A percentile compares a stretch with the other conserved stretches of the same genome.
Evolutionary conservation across 768 basidiomycete species (phyloP).

Genomic region (Suillus variegatus): DNA sequence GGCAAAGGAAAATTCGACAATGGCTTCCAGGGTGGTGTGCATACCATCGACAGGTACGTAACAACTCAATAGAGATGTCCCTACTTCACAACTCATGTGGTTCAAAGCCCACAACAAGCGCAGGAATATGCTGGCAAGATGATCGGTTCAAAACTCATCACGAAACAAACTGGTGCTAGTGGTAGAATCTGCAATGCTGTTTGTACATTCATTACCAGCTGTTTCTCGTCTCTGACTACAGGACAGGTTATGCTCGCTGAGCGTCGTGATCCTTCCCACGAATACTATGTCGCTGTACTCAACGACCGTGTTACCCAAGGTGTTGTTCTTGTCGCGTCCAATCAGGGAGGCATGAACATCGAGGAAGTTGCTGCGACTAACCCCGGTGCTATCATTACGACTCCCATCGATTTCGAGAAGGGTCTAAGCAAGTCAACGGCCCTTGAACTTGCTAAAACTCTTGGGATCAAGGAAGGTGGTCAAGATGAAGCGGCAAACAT

Average conservation of each 20-base stretch:
- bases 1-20: slow-evolving; percentile 97
- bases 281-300: slow-evolving; percentile 96
- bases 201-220: slow-evolving; percentile 29
- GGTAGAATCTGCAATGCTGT: slow-evolving; percentile 97
- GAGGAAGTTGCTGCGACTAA: slow-evolving; percentile 98
- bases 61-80: slow-evolving; percentile 1
- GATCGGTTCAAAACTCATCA: slow-evolving; percentile 94
- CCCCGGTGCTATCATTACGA: slow-evolving; percentile 93
- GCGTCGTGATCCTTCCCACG: slow-evolving; percentile 88
- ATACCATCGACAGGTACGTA: slow-evolving; percentile 81
- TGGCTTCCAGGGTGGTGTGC: slow-evolving; percentile 97
- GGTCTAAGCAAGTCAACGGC: slow-evolving; percentile 78
- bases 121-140: slow-evolving; percentile 87
- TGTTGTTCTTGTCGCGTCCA: slow-evolving; percentile 91
- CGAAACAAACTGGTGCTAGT: slow-evolving; percentile 94
- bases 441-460: slow-evolving; percentile 77
- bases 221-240: slow-evolving; percentile 16
- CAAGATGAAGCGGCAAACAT: slow-evolving; percentile 89
- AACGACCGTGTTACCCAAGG: slow-evolving; percentile 91
- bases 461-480: slow-evolving; percentile 82
- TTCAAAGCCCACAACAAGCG: slow-evolving; percentile 78
- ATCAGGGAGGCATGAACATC: slow-evolving; percentile 99
- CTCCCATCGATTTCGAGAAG: slow-evolving; percentile 81
- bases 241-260: slow-evolving; percentile 95
- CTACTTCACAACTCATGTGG: slow-evolving; percentile 14